Base-by-base conservation (phyloP, 2,329 filamentous ascomycete species). In the Sarocladium oryzae region DNA sequence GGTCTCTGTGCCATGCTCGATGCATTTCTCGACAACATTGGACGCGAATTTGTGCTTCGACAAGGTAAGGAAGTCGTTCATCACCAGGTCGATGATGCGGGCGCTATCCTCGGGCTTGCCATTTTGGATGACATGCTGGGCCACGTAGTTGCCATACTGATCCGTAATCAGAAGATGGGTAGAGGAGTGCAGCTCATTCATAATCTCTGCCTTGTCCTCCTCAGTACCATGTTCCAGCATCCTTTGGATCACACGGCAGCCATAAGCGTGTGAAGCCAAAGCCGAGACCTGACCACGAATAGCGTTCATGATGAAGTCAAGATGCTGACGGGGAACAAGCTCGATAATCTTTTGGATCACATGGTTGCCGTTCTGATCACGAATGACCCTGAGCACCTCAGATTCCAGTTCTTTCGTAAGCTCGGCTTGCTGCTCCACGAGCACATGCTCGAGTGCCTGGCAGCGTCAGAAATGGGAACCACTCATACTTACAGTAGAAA, bases 41-140 rank as follows among this genome's bases (percentile, higher is more conserved):
- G 91, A 96, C 1, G 93, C 92, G 62, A 89, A 95, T 66, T 99
- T 99, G 72, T 97, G 89, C 73, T 90, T 96, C 23, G 90, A 96
- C 59, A 89, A 84, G 1, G 73, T 71, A 35, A 96, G 69, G 2
- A 96, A 73, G 52, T 89, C 81, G 11, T 76, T 74, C 56, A 85
- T 84, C 56, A 97, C 85, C 43, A 89, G 73, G 23, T 77, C 70
- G 52, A 96, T 86, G 60, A 96, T 85, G 59, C 76, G 81, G 13
- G 77, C 75, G 18, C 84, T 81, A 61, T 96, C 89, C 52, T 85
- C 81, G 3, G 79, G 75, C 49, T 84, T 78, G 21, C 91, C 91
- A 56, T 89, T 82, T 54, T 85, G 75, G 55, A 99, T 90, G 49
- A 97, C 83, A 63, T 97, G 89, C 65, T 97, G 93, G 3, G 88